Base-by-base conservation (phyloP, 345 rosid species). In the Brassica carinata region DNA sequence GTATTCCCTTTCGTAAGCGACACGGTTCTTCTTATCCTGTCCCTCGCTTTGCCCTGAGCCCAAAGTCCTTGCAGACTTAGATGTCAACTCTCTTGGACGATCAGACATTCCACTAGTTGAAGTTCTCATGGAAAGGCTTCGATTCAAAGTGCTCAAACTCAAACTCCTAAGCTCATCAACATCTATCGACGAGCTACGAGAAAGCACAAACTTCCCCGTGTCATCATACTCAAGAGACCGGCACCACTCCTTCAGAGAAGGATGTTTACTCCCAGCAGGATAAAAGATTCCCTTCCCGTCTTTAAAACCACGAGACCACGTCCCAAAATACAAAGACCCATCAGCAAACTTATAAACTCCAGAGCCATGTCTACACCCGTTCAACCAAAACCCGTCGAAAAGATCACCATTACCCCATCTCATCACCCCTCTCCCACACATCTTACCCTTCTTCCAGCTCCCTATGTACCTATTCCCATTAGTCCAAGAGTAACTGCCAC, bases 241-340 rank as follows among this genome's bases (percentile, higher is more conserved):
- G 48, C 82, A 63, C 85, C 83, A 88, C 74, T 85, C 87, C 87
- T 84, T 89, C n/a, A 87, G 69, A 73, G 94, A 86, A 15, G 90
- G 92, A 85, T 85, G 85, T 69, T 90, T 90, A 73, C 88, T 89
- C 76, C 97, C 99, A 67, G 90, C 87, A 57, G 97, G 97, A 75
- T 87, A 90, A 74, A 88, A 95, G 58, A 86, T 86, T 76, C 98
- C 99, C 82, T 95, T 95, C 57, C 99, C 99, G 43, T 95, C 99
- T 84, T 90, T 95, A 15, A 90, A 73, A 68, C 91, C 97, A 72
- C 73, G 79, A 31, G 88, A 87, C 99, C 99, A 95, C 8, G 79
- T 87, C 67, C 99, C 99, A 74, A 87, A 90, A 80, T 92, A 95
- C 72, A 87, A 90, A 63, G 93, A 90, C 29, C 97, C 98, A 87